Percentiles rank a stretch among this genome's conserved stretches.
phyloP scores from a whole-genome alignment of 495 filamentous ascomycete species.

The Platismatia glauca region DNA sequence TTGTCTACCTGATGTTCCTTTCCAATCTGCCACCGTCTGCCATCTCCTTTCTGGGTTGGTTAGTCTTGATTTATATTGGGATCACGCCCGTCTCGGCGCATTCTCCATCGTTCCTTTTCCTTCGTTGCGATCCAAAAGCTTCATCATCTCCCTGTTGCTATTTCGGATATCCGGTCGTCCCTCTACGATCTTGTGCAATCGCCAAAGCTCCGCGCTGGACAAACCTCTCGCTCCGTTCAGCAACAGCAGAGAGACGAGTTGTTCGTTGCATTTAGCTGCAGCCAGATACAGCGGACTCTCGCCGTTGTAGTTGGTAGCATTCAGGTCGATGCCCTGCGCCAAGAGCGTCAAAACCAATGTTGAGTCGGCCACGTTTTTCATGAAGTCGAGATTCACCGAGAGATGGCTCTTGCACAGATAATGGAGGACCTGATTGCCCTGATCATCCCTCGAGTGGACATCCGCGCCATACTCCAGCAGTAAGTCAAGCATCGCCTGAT shows the following conservation, averaged over 20 bases:
- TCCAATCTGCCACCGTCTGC: no score
- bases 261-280: neutral
- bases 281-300: neutral
- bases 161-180: neutral
- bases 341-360: neutral
- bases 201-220: neutral
- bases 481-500: neutral
- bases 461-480: constrained; percentile 3
- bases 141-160: neutral
- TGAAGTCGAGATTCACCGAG: neutral
- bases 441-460: neutral
- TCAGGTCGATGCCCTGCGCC: neutral
- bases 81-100: neutral
- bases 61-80: no score
- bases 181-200: neutral
- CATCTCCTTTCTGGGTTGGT: no score
- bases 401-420: neutral
- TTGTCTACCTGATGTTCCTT: no score
- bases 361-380: neutral
- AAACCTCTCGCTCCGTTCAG: neutral
- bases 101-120: neutral
- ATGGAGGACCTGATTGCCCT: constrained; percentile 1
- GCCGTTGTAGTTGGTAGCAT: neutral
- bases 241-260: neutral
- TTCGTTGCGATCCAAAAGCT: neutral